Evolutionary conservation across 805 yeast species (phyloP), one percentile per base, ranked within the genome.

Genomic region (Lipomyces oligophaga): DNA sequence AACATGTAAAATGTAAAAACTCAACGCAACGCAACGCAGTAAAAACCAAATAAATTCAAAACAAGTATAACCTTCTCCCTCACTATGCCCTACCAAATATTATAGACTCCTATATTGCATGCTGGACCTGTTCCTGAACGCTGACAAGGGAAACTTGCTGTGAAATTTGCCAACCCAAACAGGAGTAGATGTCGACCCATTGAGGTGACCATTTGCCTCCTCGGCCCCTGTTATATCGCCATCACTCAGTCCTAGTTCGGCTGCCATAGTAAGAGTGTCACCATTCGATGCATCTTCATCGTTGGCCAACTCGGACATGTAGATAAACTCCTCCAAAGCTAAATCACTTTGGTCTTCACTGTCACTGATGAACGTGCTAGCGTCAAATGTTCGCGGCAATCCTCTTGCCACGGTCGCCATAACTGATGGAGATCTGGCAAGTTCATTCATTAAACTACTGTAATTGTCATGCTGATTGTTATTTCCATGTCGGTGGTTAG

Each of bases 291-390:
- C 45, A 20, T 65, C 67, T 42, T 78, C 82, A 49, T 76, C 83
- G 53, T 84, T 85, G 58, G 85, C 95, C 52, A 88, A 70, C 62
- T 85, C 96, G 63, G 90, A 83, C 68, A 90, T 83, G 63, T 90
- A 87, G 59, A 90, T 72, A 49, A 88, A 73, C 60, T 90, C 97
- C 63, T 88, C 95, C 42, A 90, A 63, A 3, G 78, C 75, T 25
- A 77, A 63, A 39, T 73, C 79, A 47, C 71, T 72, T 36, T 59
- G 61, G 38, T 66, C 57, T 20, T 47, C 53, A 46, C 65, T 69
- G 49, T 65, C 68, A 13, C 63, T 65, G 31, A 60, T 64, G 3
- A 57, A 44, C 16, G 43, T 50, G 19, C 39, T 32, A 4, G 44
- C 31, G 11, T 38, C 49, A n/a, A 43, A 31, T 31, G 45, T 31